phyloP scores from a whole-genome alignment of 1,139 yeast species.

The Hemisphaericaspora subhashii region DNA sequence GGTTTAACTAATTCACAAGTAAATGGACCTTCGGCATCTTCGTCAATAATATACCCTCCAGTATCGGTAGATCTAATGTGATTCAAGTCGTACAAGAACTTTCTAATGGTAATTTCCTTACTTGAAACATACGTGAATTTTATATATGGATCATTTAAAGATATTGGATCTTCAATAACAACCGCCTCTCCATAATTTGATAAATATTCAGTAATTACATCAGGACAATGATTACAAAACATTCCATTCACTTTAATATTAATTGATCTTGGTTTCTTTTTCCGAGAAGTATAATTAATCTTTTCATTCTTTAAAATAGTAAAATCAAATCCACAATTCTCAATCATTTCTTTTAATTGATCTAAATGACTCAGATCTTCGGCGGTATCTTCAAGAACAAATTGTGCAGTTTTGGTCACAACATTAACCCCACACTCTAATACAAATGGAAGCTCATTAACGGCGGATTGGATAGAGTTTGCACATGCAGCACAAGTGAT shows the following conservation, averaged over 20 bases:
- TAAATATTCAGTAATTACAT: conserved; percentile 49
- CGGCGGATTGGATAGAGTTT: conserved; percentile 51
- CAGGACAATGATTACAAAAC: conserved; percentile 73
- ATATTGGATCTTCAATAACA: conserved; percentile 55
- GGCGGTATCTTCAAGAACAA: conserved; percentile 46
- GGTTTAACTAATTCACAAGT: conserved; percentile 57
- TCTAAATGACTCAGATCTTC: conserved; percentile 28
- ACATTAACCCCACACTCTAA: conserved; percentile 54
- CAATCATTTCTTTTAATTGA: conserved; percentile 49
- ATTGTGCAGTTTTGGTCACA: conserved; percentile 60
- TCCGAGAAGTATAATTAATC: conserved; percentile 47
- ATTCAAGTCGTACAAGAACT: conserved; percentile 50
- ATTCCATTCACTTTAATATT: conserved; percentile 63
- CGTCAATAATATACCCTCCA: conserved; percentile 21
- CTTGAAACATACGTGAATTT: conserved; percentile 66
- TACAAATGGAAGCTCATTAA: conserved; percentile 52
- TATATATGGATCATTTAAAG: conserved; percentile 55
- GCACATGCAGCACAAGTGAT: conserved; percentile 78
- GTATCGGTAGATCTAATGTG: conserved; percentile 36
- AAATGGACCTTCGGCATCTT: conserved; percentile 38
- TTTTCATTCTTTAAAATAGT: conserved; percentile 39
- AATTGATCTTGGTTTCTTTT: conserved; percentile 52
- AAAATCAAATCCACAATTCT: conserved; percentile 68
- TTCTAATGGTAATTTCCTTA: conserved; percentile 46
- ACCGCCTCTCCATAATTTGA: conserved; percentile 56